These are phyloP conservation scores for Akebia trifoliata DNA, from an alignment of 164 flowering plant species.

Conservation along the genomic window DNA sequence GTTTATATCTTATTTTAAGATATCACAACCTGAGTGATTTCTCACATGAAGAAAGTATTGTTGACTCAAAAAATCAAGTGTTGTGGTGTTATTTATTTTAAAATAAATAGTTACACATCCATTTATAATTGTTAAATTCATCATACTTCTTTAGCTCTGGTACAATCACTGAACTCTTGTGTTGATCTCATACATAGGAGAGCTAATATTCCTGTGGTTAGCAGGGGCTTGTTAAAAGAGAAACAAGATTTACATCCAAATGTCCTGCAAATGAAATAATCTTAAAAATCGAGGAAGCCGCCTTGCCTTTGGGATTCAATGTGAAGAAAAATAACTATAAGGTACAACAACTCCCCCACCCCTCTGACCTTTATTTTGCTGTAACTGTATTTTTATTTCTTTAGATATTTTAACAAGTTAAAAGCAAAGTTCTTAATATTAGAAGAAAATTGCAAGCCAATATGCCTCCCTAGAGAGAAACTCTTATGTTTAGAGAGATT, in stretches of 20 bases:
- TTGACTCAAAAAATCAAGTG: neutral
- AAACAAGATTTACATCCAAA: constrained; percentile 93
- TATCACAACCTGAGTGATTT: neutral
- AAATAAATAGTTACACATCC: neutral
- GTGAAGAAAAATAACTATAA: constrained; percentile 87
- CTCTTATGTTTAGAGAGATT: too few species aligned
- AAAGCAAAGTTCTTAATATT: too few species aligned
- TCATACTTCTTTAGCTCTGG: neutral
- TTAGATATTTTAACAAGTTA: too few species aligned
- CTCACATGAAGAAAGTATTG: neutral
- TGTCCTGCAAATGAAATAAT: constrained; percentile 78
- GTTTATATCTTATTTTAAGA: too few species aligned
- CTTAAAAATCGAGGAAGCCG: constrained; percentile 85
- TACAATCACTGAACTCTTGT: neutral
- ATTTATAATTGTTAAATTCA: neutral
- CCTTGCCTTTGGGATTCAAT: constrained; percentile 89
- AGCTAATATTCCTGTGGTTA: neutral
- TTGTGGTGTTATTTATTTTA: neutral
- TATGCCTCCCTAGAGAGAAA: too few species aligned
- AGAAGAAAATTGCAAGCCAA: too few species aligned
- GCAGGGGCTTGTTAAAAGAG: constrained; percentile 86
- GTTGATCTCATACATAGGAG: neutral
- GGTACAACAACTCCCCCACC: constrained; percentile 31
- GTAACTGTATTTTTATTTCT: neutral
- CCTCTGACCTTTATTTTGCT: neutral